Evolutionary conservation across 768 basidiomycete genomes (phyloP).

Genomic region (Lepiota venenata): DNA sequence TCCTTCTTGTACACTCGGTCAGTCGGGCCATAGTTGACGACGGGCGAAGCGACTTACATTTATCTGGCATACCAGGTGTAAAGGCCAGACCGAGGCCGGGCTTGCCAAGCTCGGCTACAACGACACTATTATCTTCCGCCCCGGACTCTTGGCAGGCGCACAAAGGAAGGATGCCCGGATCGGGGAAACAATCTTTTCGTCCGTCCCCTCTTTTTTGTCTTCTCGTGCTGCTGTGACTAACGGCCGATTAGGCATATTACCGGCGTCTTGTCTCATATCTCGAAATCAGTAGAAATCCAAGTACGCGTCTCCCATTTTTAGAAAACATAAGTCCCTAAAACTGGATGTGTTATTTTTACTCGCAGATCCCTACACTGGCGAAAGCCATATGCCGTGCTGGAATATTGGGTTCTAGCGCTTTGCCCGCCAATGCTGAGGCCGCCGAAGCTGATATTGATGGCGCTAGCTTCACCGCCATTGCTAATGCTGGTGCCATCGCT

Average conservation of each 20-base stretch:
- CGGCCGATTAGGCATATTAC: conserved; percentile 32
- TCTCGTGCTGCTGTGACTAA: not conserved
- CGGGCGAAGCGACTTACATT: conserved; percentile 1
- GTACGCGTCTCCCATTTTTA: conserved; percentile 23
- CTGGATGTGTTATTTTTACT: not conserved
- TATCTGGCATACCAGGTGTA: conserved; percentile 44
- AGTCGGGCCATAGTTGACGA: conserved; percentile 7
- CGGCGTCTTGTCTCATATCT: conserved; percentile 32
- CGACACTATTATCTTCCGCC: conserved; percentile 71
- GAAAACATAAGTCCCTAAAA: too few species aligned
- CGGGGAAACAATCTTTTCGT: conserved; percentile 43
- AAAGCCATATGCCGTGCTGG: conserved; percentile 55
- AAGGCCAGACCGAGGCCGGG: conserved; percentile 70
- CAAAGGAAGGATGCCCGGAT: conserved; percentile 37
- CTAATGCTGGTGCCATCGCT: conserved; percentile 46
- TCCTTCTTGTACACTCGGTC: conserved; percentile 50
- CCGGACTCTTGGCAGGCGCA: conserved; percentile 48
- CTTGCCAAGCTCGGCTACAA: conserved; percentile 66
- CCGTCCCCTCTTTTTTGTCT: conserved; percentile 13
- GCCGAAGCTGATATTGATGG: conserved; percentile 35
- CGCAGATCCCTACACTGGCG: conserved; percentile 49
- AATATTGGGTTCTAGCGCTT: conserved; percentile 43
- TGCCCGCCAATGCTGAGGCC: conserved; percentile 43
- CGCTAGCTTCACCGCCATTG: conserved; percentile 49
- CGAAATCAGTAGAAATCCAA: conserved; percentile 39